These are phyloP conservation scores for Mesotaenium endlicherianum DNA, from an alignment of 139 green algal species.

Conservation along the genomic window DNA sequence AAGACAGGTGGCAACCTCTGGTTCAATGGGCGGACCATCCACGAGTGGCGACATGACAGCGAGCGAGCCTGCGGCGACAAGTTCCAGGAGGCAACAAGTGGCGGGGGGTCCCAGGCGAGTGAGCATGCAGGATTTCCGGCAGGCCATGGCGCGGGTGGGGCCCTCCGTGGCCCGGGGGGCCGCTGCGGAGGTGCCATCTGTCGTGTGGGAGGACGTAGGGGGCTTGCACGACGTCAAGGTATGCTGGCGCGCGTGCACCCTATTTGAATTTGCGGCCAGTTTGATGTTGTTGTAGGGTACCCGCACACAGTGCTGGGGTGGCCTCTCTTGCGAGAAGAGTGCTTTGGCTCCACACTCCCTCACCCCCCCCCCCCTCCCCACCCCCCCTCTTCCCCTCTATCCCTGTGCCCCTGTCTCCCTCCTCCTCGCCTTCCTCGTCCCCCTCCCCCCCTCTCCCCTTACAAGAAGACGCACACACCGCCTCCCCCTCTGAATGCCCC, in stretches of 20 bases:
- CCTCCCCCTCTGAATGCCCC: too few species aligned
- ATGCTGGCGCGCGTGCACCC: neutral
- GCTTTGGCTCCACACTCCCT: neutral
- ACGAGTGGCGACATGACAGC: too few species aligned
- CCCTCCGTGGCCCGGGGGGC: conserved; percentile 41
- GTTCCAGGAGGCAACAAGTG: too few species aligned
- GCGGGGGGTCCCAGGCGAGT: too few species aligned
- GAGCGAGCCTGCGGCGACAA: too few species aligned
- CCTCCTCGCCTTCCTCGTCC: neutral
- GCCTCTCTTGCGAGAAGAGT: neutral
- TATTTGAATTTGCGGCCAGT: neutral
- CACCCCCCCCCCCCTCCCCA: conserved; percentile 10
- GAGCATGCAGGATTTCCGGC: conserved; percentile 21
- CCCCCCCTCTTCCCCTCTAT: conserved; percentile 19
- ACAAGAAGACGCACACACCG: neutral
- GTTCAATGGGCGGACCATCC: too few species aligned
- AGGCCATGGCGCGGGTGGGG: conserved; percentile 20
- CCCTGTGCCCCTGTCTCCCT: neutral
- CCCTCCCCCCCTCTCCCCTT: neutral
- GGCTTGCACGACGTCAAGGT: conserved; percentile 52
- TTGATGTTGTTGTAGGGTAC: neutral
- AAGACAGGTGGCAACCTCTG: too few species aligned
- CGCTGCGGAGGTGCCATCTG: conserved; percentile 27
- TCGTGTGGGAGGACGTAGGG: conserved; percentile 54
- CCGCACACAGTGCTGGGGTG: neutral